Evolutionary conservation across 352 stramenopile genomes (phyloP), one percentile per base, ranked within the genome.

Genomic region (Globisporangium nodosum): DNA sequence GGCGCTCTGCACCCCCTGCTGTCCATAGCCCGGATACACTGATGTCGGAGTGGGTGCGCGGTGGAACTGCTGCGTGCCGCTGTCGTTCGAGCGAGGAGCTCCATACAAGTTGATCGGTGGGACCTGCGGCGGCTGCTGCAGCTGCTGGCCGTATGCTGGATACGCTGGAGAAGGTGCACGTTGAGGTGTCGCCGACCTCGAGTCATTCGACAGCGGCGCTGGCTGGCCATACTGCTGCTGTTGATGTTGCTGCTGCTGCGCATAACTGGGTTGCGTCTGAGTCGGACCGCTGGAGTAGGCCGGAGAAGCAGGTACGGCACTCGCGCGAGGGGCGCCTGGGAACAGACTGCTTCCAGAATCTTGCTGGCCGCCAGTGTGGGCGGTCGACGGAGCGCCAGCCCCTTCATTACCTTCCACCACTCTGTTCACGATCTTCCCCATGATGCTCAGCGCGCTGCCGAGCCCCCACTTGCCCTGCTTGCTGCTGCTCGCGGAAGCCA

Each of bases 381-480:
- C 64, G 20, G 53, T 40, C 16, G 57, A 3, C 7, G 61, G 37
- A 46, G 56, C 56, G 18, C 59, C 46, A 27, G 45, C 63, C 3
- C 72, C 71, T 54, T 94, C 84, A 30, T 58, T 87, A 18, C 84
- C 84, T 69, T 94, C 84, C 18, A 94, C 84, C 1, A 94, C 82
- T 39, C 84, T 79, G 54, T 89, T 94, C 52, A 94, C 84, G 43
- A 94, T 90, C 61, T 94, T 94, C 31, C 84, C 84, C 81, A 94
- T 90, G 27, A 92, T 92, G 53, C 81, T 91, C 21, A 94, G 66
- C 24, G 82, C 82, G 61, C 74, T 94, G 20, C 84, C 81, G 12
- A 94, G 58, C 0, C 81, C 81, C 84, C 84, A 94, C 54, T 94
- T 94, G 39, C 74, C 78, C 49, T 88, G 80, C 42, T 80, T 81